phyloP scores from a whole-genome alignment of 768 basidiomycete genomes.

The Porphyrellus cyaneotinctus region DNA sequence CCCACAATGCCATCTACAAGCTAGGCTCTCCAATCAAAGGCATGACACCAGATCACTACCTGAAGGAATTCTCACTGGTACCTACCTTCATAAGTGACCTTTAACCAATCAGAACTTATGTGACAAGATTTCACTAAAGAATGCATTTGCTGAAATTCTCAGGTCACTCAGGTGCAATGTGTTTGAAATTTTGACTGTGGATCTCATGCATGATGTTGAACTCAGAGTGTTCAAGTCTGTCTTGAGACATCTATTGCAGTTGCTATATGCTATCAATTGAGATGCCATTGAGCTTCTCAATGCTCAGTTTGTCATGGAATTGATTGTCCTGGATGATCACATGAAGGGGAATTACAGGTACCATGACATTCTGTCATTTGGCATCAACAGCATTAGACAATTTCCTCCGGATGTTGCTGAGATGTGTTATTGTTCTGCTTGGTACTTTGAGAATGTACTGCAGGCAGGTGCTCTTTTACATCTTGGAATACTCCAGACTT shows the following conservation, averaged over 20 bases:
- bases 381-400: conserved; percentile 29
- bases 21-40: not conserved
- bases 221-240: conserved; percentile 37
- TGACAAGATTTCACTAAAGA: not conserved
- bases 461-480: conserved; percentile 6
- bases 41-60: not conserved
- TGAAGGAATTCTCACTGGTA: not conserved
- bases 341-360: conserved; percentile 3
- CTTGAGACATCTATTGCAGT: conserved; percentile 34
- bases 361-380: conserved; percentile 15
- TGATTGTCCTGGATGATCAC: not conserved
- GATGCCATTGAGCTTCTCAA: conserved; percentile 21
- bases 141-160: not conserved
- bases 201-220: conserved; percentile 42
- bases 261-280: conserved; percentile 21
- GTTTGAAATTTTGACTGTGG: not conserved
- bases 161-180: not conserved
- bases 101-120: not conserved
- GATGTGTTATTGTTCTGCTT: conserved; percentile 31
- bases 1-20: not conserved
- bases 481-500: too few species aligned
- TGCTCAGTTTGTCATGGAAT: conserved; percentile 13
- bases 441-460: conserved; percentile 10
- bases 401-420: conserved; percentile 36
- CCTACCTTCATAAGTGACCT: not conserved